Percentiles rank a stretch among this genome's conserved stretches.
These are phyloP conservation scores for Spergularia azorica DNA, from an alignment of 179 eudicot genomes.

Conservation along the genomic window DNA sequence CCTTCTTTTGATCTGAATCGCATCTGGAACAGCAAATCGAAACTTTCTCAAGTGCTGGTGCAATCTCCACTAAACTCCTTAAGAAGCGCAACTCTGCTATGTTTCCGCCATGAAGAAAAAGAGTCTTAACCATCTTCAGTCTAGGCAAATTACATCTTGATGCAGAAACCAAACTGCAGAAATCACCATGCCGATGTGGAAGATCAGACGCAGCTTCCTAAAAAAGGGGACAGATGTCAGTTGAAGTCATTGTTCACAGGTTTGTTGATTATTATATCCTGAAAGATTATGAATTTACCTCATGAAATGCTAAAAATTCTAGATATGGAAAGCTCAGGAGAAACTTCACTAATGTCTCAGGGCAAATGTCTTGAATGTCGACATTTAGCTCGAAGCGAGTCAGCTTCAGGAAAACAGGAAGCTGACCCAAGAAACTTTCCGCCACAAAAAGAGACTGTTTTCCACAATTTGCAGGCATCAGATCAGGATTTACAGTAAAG, in stretches of 20 bases:
- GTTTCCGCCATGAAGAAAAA: conserved; percentile 31
- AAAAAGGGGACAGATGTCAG: conserved; percentile 4
- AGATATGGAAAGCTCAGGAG: conserved; percentile 38
- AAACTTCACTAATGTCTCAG: conserved; percentile 29
- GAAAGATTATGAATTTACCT: conserved; percentile 26
- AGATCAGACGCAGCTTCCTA: conserved; percentile 35
- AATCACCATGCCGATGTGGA: conserved; percentile 12
- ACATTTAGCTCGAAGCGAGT: conserved; percentile 38
- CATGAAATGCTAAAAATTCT: conserved; percentile 28
- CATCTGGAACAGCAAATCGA: conserved; percentile 24
- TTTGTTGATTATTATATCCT: no score
- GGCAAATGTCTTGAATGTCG: conserved; percentile 22
- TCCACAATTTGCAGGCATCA: conserved; percentile 13
- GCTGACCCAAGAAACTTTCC: conserved; percentile 27
- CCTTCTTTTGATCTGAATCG: conserved; percentile 19
- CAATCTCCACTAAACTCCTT: conserved; percentile 34
- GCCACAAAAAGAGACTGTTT: conserved; percentile 37
- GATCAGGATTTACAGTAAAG: conserved; percentile 11
- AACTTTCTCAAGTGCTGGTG: conserved; percentile 35
- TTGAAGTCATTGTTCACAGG: neutral
- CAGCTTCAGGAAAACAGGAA: conserved; percentile 43
- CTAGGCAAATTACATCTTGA: conserved; percentile 33
- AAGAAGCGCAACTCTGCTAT: conserved; percentile 31
- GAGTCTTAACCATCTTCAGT: conserved; percentile 33
- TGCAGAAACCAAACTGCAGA: conserved; percentile 21